These are phyloP conservation scores for Aspergillus sp. DNA, from an alignment of 2,329 filamentous ascomycete species.

Conservation along the genomic window DNA sequence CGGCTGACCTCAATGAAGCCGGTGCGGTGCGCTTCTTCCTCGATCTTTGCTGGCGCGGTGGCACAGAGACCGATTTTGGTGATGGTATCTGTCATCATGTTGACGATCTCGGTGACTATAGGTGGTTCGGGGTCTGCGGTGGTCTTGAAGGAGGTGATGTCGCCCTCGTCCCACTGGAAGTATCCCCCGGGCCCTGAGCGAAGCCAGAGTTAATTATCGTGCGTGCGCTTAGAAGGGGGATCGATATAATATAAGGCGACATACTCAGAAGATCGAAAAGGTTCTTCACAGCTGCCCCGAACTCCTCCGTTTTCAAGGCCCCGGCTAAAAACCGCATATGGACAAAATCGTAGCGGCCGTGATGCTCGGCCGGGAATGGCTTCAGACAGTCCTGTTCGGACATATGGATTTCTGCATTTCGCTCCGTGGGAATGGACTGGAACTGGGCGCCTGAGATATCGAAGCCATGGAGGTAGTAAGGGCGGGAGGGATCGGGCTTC, in stretches of 20 bases:
- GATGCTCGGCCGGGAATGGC: constrained; percentile 20
- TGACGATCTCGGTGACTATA: constrained; percentile 5
- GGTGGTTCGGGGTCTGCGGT: constrained; percentile 5
- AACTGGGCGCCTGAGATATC: constrained; percentile 25
- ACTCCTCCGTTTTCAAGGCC: constrained; percentile 18
- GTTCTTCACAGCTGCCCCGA: constrained; percentile 15
- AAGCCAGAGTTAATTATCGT: no score
- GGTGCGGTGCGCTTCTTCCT: constrained; percentile 2
- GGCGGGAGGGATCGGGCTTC: background rate
- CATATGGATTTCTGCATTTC: constrained; percentile 7
- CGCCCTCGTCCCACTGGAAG: constrained; percentile 22
- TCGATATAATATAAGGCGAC: no score
- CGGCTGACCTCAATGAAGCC: constrained; percentile 8
- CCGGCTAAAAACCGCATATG: constrained; percentile 21
- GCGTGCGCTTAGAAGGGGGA: no score
- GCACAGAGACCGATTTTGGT: constrained; percentile 8
- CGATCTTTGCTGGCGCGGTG: constrained; percentile 7
- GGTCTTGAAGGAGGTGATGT: constrained; percentile 12
- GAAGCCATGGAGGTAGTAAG: constrained; percentile 19
- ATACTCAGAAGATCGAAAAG: constrained; percentile 21
- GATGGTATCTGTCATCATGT: constrained; percentile 8
- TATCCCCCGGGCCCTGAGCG: constrained; percentile 19
- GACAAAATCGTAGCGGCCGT: constrained; percentile 23
- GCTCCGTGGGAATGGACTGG: constrained; percentile 4
- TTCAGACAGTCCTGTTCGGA: constrained; percentile 18